phyloP scores from a whole-genome alignment of 108 stramenopile species.

The Nitzschia putrida region DNA sequence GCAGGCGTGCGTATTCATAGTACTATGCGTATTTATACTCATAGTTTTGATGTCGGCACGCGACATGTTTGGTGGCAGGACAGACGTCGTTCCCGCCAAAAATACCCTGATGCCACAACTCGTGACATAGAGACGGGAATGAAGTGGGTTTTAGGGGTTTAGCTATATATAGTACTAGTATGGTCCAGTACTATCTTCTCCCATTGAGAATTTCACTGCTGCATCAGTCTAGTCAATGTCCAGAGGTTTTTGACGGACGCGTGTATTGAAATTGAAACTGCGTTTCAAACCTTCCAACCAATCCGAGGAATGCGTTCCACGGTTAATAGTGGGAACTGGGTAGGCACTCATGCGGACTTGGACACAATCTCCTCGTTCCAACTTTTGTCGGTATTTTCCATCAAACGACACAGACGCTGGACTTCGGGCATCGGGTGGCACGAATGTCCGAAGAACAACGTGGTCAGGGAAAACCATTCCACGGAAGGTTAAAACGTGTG shows the following conservation, averaged over 20 bases:
- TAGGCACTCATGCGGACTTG: constrained; percentile 87
- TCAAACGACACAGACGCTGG: constrained; percentile 93
- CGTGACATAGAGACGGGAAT: too few species aligned
- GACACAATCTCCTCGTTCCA: constrained; percentile 89
- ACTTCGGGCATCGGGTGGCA: constrained; percentile 86
- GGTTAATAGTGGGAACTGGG: constrained; percentile 89
- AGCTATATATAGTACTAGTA: too few species aligned
- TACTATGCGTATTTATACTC: too few species aligned
- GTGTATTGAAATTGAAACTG: constrained; percentile 86
- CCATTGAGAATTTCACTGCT: too few species aligned
- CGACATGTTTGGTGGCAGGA: too few species aligned
- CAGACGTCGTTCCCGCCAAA: too few species aligned
- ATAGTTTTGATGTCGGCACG: too few species aligned
- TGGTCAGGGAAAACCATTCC: constrained; percentile 96
- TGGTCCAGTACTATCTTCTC: too few species aligned
- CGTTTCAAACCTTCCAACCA: constrained; percentile 81
- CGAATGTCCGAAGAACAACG: constrained; percentile 79
- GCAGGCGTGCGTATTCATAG: too few species aligned
- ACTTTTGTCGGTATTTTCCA: constrained; percentile 82
- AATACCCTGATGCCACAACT: too few species aligned
- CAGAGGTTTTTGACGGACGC: constrained; percentile 73
- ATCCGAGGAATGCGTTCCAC: constrained; percentile 85
- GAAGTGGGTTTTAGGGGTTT: too few species aligned
- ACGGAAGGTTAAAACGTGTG: constrained; percentile 93
- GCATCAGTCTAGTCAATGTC: not conserved